These are phyloP conservation scores for Tarenaya hassleriana DNA, from an alignment of 345 rosid species.

Conservation along the genomic window DNA sequence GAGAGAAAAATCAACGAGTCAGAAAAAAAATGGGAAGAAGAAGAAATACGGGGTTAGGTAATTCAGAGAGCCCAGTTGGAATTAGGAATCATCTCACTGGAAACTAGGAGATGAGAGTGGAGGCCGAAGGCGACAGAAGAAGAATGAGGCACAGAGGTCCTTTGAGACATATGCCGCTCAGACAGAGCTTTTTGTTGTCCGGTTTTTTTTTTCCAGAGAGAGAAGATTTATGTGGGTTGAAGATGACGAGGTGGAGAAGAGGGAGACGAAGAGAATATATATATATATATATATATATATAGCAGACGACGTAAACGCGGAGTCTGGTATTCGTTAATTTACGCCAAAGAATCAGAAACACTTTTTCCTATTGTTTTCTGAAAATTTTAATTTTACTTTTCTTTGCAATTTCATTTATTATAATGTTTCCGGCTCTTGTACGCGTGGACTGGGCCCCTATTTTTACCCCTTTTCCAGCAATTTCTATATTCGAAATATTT, in stretches of 20 bases:
- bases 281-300: too few relatives aligned
- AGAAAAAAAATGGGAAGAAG: neutral
- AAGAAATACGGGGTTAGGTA: neutral
- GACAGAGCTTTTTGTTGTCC: slow-evolving; percentile 17
- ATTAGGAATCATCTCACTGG: slow-evolving; percentile 56
- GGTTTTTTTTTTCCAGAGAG: neutral
- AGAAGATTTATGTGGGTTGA: slow-evolving; percentile 19
- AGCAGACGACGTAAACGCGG: slow-evolving; percentile 16
- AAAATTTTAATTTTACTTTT: too few relatives aligned
- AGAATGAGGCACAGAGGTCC: too few relatives aligned
- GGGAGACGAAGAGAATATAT: neutral
- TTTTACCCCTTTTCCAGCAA: too few relatives aligned
- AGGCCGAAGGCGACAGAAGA: too few relatives aligned
- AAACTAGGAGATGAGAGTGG: slow-evolving; percentile 74
- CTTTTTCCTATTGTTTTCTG: too few relatives aligned
- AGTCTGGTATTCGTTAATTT: slow-evolving; percentile 39
- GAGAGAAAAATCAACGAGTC: neutral
- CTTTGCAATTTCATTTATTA: too few relatives aligned
- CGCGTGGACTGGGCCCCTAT: too few relatives aligned
- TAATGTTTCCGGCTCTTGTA: too few relatives aligned
- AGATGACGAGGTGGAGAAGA: slow-evolving; percentile 12
- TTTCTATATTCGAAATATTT: too few relatives aligned
- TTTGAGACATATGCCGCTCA: slow-evolving; percentile 63
- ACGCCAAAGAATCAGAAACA: slow-evolving; percentile 17
- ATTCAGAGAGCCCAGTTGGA: slow-evolving; percentile 38